phyloP scores from a whole-genome alignment of 495 filamentous ascomycete species.

The Aspergillus taichungensis region DNA sequence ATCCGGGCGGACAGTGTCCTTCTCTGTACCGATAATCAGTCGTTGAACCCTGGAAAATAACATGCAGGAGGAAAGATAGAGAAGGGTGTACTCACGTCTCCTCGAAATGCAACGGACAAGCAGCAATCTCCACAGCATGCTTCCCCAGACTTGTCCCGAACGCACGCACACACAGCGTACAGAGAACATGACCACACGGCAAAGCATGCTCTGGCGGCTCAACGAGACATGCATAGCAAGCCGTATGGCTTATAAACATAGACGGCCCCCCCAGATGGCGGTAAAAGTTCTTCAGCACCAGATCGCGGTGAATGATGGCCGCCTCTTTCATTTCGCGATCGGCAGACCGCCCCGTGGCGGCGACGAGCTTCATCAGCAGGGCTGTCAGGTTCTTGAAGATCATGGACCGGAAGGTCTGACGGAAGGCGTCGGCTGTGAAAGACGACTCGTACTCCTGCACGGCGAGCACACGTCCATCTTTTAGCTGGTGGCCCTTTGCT shows the following conservation, averaged over 20 bases:
- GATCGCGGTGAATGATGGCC: constrained; percentile 9
- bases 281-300: constrained; percentile 22
- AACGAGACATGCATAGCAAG: constrained; percentile 31
- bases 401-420: neutral
- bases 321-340: neutral
- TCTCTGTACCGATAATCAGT: neutral
- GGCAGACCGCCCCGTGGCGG: neutral
- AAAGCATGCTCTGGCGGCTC: constrained; percentile 27
- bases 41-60: too few species aligned
- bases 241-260: constrained; percentile 19
- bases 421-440: neutral
- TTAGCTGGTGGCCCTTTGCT: neutral
- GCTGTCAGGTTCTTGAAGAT: neutral
- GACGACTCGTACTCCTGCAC: neutral
- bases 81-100: neutral
- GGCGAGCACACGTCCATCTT: neutral
- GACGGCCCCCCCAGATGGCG: neutral
- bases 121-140: neutral
- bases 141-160: neutral
- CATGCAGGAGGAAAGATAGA: too few species aligned
- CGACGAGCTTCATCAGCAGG: neutral
- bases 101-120: neutral
- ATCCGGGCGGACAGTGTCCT: neutral
- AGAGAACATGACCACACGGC: constrained; percentile 16
- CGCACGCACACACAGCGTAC: neutral